phyloP scores from a whole-genome alignment of 257 asterid genomes.

The Nicotiana obtusifolia region DNA sequence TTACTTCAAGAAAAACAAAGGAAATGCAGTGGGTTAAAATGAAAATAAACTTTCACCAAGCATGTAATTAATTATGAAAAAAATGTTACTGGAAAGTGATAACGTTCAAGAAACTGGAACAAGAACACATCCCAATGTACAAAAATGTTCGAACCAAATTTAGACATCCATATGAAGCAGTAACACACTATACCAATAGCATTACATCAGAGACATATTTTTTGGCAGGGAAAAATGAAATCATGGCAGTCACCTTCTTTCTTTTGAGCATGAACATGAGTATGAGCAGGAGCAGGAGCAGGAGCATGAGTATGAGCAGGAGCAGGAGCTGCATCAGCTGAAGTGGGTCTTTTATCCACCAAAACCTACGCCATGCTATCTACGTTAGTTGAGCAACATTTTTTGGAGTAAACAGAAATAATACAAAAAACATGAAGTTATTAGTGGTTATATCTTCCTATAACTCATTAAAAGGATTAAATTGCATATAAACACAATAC shows the following conservation, averaged over 20 bases:
- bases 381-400: conserved; percentile 9
- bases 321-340: conserved; percentile 23
- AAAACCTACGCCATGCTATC: conserved; percentile 46
- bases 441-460: not conserved
- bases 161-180: not conserved
- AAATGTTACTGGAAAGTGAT: not conserved
- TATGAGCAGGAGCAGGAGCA: too few relatives aligned
- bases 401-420: conserved; percentile 11
- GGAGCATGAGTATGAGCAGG: conserved; percentile 33
- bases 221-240: not conserved
- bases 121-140: not conserved
- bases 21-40: not conserved
- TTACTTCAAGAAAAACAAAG: not conserved
- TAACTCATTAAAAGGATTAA: not conserved
- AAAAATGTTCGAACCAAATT: not conserved
- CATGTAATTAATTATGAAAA: not conserved
- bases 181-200: not conserved
- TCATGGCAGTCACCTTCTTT: conserved; percentile 47
- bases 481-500: not conserved
- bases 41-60: not conserved
- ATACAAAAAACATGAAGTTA: not conserved
- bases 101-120: not conserved
- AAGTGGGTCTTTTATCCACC: conserved; percentile 43
- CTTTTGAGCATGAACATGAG: conserved; percentile 39
- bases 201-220: not conserved